Evolutionary conservation across 345 rosid species (phyloP).

Genomic region (Cardamine chenopodiifolia): DNA sequence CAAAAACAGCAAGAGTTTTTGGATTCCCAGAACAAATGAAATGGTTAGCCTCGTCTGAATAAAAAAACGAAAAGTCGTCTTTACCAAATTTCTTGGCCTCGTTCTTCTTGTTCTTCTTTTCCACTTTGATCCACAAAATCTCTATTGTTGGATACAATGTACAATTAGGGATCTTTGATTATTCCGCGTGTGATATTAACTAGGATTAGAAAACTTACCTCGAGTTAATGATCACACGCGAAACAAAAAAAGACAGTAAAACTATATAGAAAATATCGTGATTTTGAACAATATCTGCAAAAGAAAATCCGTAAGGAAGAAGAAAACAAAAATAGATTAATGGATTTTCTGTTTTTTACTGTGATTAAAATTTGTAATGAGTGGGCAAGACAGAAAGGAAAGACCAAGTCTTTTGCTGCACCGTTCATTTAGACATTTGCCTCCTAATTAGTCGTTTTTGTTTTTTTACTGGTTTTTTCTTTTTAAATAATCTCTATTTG

Average conservation of each 20-base stretch:
- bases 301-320: background rate
- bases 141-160: background rate
- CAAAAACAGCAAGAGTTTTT: background rate
- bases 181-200: constrained; percentile 44
- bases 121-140: background rate
- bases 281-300: constrained; percentile 15
- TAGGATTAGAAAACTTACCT: background rate
- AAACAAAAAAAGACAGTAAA: constrained; percentile 1
- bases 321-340: constrained; percentile 13
- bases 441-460: constrained; percentile 8
- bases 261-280: background rate
- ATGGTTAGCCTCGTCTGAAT: background rate
- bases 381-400: constrained; percentile 23
- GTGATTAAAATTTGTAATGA: constrained; percentile 24
- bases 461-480: background rate
- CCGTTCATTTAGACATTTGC: constrained; percentile 38
- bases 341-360: constrained; percentile 30
- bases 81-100: constrained; percentile 19
- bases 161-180: background rate
- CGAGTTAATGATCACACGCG: constrained; percentile 45
- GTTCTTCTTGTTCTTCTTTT: background rate
- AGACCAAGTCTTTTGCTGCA: constrained; percentile 36
- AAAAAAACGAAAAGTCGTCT: background rate
- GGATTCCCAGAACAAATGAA: background rate
- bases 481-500: background rate